Conservation (phyloP, 108 stramenopile genomes). For the Cylindrotheca fusiformis region DNA sequence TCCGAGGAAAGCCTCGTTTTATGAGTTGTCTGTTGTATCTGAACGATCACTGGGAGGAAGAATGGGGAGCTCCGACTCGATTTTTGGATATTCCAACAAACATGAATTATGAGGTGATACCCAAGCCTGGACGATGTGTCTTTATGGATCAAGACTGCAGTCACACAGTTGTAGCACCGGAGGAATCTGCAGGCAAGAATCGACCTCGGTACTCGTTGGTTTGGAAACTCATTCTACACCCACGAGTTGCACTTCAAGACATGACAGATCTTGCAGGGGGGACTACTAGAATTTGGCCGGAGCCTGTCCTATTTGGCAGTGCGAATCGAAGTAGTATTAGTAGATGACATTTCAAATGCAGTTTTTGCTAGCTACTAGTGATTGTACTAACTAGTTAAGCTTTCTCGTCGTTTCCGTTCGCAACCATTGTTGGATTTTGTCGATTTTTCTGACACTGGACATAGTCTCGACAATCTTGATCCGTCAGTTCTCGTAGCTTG, state of each 20-base stretch:
- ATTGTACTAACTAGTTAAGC: too few species aligned
- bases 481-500: slow-evolving; percentile 52
- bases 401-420: too few species aligned
- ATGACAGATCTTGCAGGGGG: slow-evolving; percentile 36
- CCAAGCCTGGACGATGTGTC: slow-evolving; percentile 54
- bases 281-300: background rate
- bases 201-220: slow-evolving; percentile 71
- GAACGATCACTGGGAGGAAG: slow-evolving; percentile 57
- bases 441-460: slow-evolving; percentile 1
- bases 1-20: slow-evolving; percentile 62
- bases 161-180: slow-evolving; percentile 66
- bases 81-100: slow-evolving; percentile 66
- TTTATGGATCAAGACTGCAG: slow-evolving; percentile 69
- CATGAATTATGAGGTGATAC: slow-evolving; percentile 34
- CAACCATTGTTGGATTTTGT: too few species aligned
- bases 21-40: slow-evolving; percentile 69
- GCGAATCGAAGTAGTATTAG: too few species aligned
- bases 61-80: slow-evolving; percentile 64
- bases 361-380: too few species aligned
- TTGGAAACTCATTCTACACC: slow-evolving; percentile 75
- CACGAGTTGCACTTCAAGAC: slow-evolving; percentile 43
- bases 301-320: slow-evolving; percentile 1
- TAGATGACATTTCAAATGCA: too few species aligned
- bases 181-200: slow-evolving; percentile 40
- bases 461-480: slow-evolving; percentile 30